Evolutionary conservation across 495 filamentous ascomycete species (phyloP).

Genomic region (Xylona heveae): DNA sequence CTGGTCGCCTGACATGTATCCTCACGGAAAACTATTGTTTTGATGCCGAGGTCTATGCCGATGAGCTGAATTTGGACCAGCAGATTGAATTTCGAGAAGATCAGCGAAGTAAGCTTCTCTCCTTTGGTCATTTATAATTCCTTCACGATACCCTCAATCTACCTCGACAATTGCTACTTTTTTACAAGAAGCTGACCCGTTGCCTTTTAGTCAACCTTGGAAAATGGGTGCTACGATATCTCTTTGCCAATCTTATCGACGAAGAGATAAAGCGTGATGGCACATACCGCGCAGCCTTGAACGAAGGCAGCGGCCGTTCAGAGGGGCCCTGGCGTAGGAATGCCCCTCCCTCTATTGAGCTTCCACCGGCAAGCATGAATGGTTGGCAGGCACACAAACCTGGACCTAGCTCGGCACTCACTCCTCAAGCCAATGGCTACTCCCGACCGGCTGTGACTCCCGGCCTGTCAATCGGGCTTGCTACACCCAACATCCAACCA

Average conservation of each 20-base stretch:
- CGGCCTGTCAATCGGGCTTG: constrained; percentile 55
- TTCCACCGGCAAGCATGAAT: constrained; percentile 29
- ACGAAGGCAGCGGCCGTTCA: constrained; percentile 35
- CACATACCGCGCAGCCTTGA: constrained; percentile 41
- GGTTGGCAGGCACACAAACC: constrained; percentile 22
- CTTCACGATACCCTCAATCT: background rate
- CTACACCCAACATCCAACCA: constrained; percentile 35
- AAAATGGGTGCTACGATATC: constrained; percentile 87
- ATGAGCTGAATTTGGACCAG: constrained; percentile 56
- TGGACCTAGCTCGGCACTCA: constrained; percentile 28
- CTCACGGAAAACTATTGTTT: constrained; percentile 92
- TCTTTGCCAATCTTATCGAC: constrained; percentile 76
- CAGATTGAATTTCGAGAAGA: constrained; percentile 69
- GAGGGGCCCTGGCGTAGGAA: constrained; percentile 28
- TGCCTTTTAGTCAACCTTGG: constrained; percentile 62
- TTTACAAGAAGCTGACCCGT: constrained; percentile 3
- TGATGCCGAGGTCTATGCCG: constrained; percentile 92
- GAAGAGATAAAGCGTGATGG: constrained; percentile 73
- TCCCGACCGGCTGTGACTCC: constrained; percentile 39
- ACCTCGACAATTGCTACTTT: constrained; percentile 7
- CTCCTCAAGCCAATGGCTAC: constrained; percentile 42
- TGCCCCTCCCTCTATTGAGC: constrained; percentile 42
- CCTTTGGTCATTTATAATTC: background rate
- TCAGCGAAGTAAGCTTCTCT: constrained; percentile 55
- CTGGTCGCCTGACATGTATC: constrained; percentile 73